phyloP scores from a whole-genome alignment of 169 alveolate species.

The Toxoplasma gondii region DNA sequence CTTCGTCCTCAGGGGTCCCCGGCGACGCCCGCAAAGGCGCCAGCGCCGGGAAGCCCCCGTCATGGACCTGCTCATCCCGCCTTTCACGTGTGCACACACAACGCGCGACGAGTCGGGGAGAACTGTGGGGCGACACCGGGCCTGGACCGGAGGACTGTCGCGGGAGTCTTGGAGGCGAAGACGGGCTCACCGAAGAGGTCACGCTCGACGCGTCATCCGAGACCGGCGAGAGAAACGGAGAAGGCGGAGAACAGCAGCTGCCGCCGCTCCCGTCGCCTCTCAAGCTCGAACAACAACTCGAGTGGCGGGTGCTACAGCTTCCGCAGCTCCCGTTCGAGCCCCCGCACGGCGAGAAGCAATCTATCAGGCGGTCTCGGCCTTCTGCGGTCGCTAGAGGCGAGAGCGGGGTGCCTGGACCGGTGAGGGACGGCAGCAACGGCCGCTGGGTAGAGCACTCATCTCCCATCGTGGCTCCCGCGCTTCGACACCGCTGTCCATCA shows the following conservation, averaged over 20 bases:
- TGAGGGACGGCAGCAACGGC: too few relatives aligned
- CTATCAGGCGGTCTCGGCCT: too few relatives aligned
- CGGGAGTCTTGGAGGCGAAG: not conserved
- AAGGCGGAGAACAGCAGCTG: not conserved
- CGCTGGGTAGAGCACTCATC: too few relatives aligned
- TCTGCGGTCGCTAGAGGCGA: too few relatives aligned
- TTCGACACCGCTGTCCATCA: not conserved
- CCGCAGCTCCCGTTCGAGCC: too few relatives aligned
- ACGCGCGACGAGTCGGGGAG: not conserved
- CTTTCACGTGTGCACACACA: not conserved
- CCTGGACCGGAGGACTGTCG: not conserved
- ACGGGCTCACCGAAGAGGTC: not conserved
- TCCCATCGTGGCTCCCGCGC: not conserved
- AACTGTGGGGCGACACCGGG: not conserved
- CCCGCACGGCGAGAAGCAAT: not conserved
- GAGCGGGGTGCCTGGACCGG: too few relatives aligned
- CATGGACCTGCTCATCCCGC: not conserved
- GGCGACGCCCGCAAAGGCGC: not conserved
- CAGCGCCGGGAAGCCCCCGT: not conserved
- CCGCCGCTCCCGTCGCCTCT: not conserved
- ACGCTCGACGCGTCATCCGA: constrained; percentile 9
- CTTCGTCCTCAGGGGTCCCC: not conserved
- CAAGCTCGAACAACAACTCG: not conserved
- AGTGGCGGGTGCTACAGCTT: not conserved
- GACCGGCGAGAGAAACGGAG: not conserved